Base-by-base conservation (phyloP, 805 yeast species). In the Barnettozyma botsteinii region DNA sequence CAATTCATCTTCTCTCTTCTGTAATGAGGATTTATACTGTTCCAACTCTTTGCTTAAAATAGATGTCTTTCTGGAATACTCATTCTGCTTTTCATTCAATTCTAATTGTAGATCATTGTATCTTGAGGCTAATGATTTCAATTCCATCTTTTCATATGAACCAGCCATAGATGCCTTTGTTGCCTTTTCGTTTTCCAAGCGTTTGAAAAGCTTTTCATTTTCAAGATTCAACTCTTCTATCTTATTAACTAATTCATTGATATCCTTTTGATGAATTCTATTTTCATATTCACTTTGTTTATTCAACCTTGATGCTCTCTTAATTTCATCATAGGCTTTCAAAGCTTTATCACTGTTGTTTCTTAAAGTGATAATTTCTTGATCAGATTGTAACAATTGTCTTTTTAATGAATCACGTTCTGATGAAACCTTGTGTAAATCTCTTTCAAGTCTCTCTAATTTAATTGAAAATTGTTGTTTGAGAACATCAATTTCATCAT, bases 1-100 rank as follows among this genome's bases (percentile, higher is more conserved):
- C 14, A 66, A 48, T 15, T 64, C 64, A 14, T 56, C 50, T 31
- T 71, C 75, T 45, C 66, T 71, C 14, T 55, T 61, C 5, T 50
- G 47, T 4, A 67, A 34, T 36, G 50, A 25, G 15, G 10, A 19
- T 29, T 44, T 56, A 47, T 33, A 53, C 22, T 44, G 51, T 33
- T 45, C 57, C 33, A 45, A 48, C 50, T 48, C 53, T 35, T 43
- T 54, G 24, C 48, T 51, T 24, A 46, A 47, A 17, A 41, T 54
- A 29, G 45, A 43, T 8, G 38, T 35, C 27, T 51, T 43, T 31
- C 51, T 51, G 43, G 44, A 55, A 43, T 38, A 35, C 17, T 42
- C 33, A 33, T 33, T 25, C 14, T 49, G 49, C 47, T 58, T 43
- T 36, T 57, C 49, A 29, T 46, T 22, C 22, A 59, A 22, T 46